A percentile compares a stretch with the other conserved stretches of the same genome.
Conservation (phyloP, 768 basidiomycete genomes). For the Psilocybe cubensis region DNA sequence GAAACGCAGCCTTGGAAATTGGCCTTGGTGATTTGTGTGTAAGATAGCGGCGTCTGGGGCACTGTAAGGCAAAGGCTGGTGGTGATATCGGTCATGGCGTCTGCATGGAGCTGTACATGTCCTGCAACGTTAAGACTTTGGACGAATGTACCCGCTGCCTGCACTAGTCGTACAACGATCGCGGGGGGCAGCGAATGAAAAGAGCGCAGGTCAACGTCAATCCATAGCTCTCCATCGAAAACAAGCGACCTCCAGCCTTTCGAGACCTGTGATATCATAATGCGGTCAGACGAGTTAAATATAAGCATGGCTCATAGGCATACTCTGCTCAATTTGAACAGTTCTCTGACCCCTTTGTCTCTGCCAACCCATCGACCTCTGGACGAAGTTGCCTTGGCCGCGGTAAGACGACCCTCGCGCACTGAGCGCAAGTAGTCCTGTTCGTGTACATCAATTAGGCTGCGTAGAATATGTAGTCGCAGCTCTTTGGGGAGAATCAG, state of each 20-base stretch:
- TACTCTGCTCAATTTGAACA: slow-evolving; percentile 82
- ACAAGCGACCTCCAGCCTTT: slow-evolving; percentile 75
- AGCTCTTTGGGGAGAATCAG: slow-evolving; percentile 74
- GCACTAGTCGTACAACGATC: slow-evolving; percentile 56
- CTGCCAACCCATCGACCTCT: slow-evolving; percentile 76
- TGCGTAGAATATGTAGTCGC: slow-evolving; percentile 58
- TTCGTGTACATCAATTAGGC: slow-evolving; percentile 61
- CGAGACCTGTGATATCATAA: slow-evolving; percentile 58
- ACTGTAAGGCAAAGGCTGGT: slow-evolving; percentile 53
- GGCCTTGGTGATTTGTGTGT: slow-evolving; percentile 72
- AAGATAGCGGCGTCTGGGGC: slow-evolving; percentile 37
- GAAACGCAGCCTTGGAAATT: slow-evolving; percentile 75
- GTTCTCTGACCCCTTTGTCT: slow-evolving; percentile 73
- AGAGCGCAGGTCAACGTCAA: slow-evolving; percentile 58
- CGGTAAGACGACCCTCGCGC: slow-evolving; percentile 58
- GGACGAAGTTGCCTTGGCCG: slow-evolving; percentile 59
- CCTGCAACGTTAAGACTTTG: slow-evolving; percentile 65
- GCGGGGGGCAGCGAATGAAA: slow-evolving; percentile 60
- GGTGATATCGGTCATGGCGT: slow-evolving; percentile 55
- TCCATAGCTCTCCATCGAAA: slow-evolving; percentile 90
- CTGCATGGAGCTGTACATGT: slow-evolving; percentile 52
- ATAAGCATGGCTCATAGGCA: slow-evolving; percentile 30
- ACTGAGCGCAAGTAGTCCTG: slow-evolving; percentile 54
- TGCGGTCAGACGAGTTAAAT: slow-evolving; percentile 8
- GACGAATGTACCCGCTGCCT: slow-evolving; percentile 66